Conservation (phyloP, 129 eudicot genomes). For the Lonicera japonica region DNA sequence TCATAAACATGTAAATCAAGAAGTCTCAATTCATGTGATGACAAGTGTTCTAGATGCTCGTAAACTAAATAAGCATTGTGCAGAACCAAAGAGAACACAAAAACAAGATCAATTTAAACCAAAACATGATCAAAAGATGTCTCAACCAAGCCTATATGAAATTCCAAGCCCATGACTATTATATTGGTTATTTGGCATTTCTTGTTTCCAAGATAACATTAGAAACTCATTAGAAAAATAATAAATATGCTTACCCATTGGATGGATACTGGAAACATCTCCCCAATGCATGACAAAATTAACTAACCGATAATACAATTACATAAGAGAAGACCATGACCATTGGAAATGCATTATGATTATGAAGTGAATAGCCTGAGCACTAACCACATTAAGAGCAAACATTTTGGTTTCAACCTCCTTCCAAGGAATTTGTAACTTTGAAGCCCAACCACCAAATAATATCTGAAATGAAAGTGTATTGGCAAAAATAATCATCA, state of each 20-base stretch:
- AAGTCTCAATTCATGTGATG: no score
- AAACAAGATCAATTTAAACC: not conserved
- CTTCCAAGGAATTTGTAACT: conserved; percentile 65
- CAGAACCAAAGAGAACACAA: not conserved
- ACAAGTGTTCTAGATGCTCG: no score
- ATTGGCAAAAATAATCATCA: not conserved
- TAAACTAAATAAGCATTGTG: not conserved
- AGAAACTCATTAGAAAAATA: no score
- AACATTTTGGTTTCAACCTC: conserved; percentile 86
- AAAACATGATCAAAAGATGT: not conserved
- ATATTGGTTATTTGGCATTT: no score
- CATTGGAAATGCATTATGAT: not conserved
- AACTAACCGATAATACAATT: no score
- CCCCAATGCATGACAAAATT: no score
- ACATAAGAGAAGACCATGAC: no score
- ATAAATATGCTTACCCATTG: no score
- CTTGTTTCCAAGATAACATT: no score
- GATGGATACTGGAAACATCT: no score
- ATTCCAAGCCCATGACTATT: not conserved
- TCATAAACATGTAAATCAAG: no score
- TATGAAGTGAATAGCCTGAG: not conserved
- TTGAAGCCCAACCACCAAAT: conserved; percentile 59
- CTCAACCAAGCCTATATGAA: not conserved
- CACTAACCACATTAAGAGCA: conserved; percentile 82
- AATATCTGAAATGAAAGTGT: conserved; percentile 43